Percentiles rank a stretch among this genome's conserved stretches.
phyloP scores from a whole-genome alignment of 2,329 filamentous ascomycete genomes.

The Neonectria sp. region DNA sequence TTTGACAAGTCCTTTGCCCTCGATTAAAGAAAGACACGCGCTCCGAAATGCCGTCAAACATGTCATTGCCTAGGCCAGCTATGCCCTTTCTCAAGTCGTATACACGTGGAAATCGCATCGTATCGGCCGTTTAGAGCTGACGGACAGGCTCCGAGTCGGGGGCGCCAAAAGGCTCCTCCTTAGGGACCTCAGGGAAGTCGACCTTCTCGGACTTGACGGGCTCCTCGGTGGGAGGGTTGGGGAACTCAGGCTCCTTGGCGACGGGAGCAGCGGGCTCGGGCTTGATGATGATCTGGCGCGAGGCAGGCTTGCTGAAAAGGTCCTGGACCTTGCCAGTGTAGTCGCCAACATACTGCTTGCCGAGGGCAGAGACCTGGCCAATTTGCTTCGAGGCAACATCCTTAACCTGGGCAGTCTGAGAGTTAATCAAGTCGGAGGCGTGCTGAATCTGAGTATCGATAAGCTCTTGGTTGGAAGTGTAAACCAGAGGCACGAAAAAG shows the following conservation, averaged over 20 bases:
- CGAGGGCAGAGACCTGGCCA: constrained; percentile 72
- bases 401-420: constrained; percentile 75
- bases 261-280: constrained; percentile 41
- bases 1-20: constrained; percentile 44
- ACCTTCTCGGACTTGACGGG: constrained; percentile 46
- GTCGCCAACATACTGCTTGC: constrained; percentile 78
- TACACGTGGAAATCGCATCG: constrained; percentile 46
- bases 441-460: constrained; percentile 76
- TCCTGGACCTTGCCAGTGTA: constrained; percentile 78
- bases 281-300: constrained; percentile 59
- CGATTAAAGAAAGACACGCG: constrained; percentile 45
- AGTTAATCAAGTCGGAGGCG: constrained; percentile 70
- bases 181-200: constrained; percentile 43
- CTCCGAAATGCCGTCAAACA: constrained; percentile 49
- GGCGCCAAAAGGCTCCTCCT: constrained; percentile 37
- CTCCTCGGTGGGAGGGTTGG: constrained; percentile 56
- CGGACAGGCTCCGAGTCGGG: constrained; percentile 46
- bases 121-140: constrained; percentile 48
- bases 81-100: constrained; percentile 47
- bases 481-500: constrained; percentile 76
- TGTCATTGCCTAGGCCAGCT: constrained; percentile 45
- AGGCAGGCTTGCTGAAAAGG: constrained; percentile 66
- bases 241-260: constrained; percentile 53
- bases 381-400: constrained; percentile 75
- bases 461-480: constrained; percentile 78